Evolutionary conservation across 306 rosid species (phyloP).

Genomic region (Calophaca sinica): DNA sequence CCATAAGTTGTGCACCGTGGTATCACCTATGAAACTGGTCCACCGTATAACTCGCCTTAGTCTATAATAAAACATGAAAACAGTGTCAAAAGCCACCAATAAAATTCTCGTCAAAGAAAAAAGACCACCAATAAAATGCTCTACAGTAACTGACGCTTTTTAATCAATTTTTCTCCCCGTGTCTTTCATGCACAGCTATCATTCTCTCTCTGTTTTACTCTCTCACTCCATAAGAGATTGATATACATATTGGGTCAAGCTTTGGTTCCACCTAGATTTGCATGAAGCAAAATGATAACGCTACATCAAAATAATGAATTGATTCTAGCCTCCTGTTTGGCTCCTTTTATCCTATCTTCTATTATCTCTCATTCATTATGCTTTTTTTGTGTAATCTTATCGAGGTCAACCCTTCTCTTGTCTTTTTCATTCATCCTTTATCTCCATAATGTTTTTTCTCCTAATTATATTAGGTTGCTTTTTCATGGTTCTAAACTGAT

Average conservation of each 20-base stretch:
- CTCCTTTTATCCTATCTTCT: not conserved
- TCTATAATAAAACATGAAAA: not conserved
- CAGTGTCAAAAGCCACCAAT: not conserved
- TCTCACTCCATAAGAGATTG: not conserved
- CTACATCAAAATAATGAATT: not conserved
- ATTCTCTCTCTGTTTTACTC: not conserved
- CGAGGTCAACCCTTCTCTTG: slow-evolving; percentile 24
- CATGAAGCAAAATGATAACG: not conserved
- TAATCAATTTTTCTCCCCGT: not conserved
- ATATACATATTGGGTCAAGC: not conserved
- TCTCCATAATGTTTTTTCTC: not conserved
- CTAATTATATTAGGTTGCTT: not conserved
- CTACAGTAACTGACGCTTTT: not conserved
- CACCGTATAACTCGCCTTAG: no score
- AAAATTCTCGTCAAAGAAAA: no score
- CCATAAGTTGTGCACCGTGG: no score
- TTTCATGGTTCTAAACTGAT: not conserved
- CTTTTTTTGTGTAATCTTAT: not conserved
- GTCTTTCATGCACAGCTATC: not conserved
- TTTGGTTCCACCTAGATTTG: slow-evolving; percentile 17
- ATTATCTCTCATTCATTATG: slow-evolving; percentile 7
- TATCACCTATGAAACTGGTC: no score
- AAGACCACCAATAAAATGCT: no score
- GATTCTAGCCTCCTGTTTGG: not conserved
- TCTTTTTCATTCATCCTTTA: not conserved